Base-by-base conservation (phyloP, 2,329 filamentous ascomycete genomes). In the Amesomyces nigricolor region DNA sequence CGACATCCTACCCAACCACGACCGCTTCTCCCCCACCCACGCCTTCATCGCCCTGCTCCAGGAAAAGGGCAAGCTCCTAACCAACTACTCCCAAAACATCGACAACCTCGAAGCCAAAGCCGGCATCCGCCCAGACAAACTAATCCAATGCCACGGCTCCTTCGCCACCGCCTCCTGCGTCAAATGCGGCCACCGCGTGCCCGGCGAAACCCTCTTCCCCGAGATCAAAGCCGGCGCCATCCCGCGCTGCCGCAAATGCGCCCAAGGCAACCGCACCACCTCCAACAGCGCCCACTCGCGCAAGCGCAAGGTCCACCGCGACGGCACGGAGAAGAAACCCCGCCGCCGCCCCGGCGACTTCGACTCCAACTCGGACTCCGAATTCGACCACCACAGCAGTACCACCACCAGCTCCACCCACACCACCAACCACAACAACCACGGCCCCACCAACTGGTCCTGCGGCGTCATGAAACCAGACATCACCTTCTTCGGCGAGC, bases 41-140 rank as follows among this genome's bases (percentile, higher is more conserved):
- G 86, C 87, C 51, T 99, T 99, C 74, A 95, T 99, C 66, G 83
- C 85, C 35, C 79, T 96, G 64, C 80, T 99, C 37, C 89, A 99
- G 71, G 81, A 92, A 63, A 88, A 91, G 70, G 85, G 82, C 62
- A 96, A 96, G 71, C 81, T 99, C 6, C 81, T 96, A 57, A 97
- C 91, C 42, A 96, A 97, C 73, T 99, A 96, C 75, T 95, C 94
- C 0, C 94, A 99, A 70, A 99, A 99, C 71, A 97, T 99, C 66
- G 94, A 99, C 75, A 96, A 96, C 64, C 84, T 96, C 50, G 92
- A 99, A 71, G 81, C 85, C 58, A 85, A 88, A 65, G 92, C 92
- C 0, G 94, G 94, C 19, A 89, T 99, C 58, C 73, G 77, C 19
- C 79, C 83, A 1, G 85, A 89, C 35, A 95, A 94, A 67, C 79